These are phyloP conservation scores for Apiospora malaysiana DNA, from an alignment of 2,329 filamentous ascomycete species.

Conservation along the genomic window DNA sequence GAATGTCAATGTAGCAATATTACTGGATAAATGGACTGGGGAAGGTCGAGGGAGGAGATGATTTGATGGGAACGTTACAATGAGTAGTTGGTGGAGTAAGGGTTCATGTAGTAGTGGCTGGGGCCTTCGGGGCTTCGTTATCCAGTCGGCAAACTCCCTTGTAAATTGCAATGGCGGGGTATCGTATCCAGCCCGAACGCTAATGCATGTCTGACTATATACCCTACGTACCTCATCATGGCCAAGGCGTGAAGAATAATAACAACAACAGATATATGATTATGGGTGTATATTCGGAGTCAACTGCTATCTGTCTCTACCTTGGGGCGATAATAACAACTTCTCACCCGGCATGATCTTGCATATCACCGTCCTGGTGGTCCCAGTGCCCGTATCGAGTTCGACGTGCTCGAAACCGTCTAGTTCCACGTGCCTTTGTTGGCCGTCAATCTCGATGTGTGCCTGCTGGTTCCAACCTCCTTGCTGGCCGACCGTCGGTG, in stretches of 20 bases:
- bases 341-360: constrained; percentile 5
- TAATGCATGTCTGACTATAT: not conserved
- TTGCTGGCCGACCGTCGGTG: not conserved
- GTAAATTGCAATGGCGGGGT: not conserved
- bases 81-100: not conserved
- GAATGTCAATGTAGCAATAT: not conserved
- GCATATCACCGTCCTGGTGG: not conserved
- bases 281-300: not conserved
- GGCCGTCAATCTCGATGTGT: not conserved
- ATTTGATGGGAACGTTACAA: not conserved
- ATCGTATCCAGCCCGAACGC: not conserved
- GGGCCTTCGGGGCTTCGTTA: not conserved
- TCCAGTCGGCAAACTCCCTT: constrained; percentile 8
- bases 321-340: not conserved
- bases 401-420: constrained; percentile 13
- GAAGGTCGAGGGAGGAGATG: not conserved
- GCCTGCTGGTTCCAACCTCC: not conserved
- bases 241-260: not conserved
- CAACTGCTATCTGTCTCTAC: not conserved
- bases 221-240: not conserved
- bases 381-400: not conserved
- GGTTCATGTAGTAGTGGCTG: not conserved
- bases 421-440: not conserved
- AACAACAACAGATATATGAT: no score
- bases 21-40: not conserved